A percentile compares a stretch with the other conserved stretches of the same genome.
Evolutionary conservation across 2,329 filamentous ascomycete species (phyloP).

Genomic region (Orbilia javanica): DNA sequence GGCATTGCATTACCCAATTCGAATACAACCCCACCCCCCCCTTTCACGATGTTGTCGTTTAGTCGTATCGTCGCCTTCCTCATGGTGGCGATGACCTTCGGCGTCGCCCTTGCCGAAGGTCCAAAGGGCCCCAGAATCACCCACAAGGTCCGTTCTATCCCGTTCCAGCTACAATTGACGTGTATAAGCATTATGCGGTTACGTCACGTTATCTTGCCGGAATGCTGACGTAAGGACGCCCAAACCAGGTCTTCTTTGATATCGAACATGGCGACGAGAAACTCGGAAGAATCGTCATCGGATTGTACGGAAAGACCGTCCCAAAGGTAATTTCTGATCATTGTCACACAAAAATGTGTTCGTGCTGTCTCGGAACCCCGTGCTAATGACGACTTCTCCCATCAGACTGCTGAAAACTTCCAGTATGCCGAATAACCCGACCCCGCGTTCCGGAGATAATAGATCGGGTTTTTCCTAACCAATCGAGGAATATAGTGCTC

Average conservation of each 20-base stretch:
- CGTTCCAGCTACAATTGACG: slow-evolving; percentile 8
- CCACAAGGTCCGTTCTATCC: slow-evolving; percentile 74
- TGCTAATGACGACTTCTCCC: background rate
- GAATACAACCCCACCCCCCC: slow-evolving; percentile 28
- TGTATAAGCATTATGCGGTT: slow-evolving; percentile 7
- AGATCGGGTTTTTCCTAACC: slow-evolving; percentile 17
- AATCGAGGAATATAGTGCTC: slow-evolving; percentile 62
- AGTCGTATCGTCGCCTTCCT: slow-evolving; percentile 79
- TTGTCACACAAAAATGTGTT: background rate
- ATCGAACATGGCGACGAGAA: slow-evolving; percentile 80
- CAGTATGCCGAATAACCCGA: slow-evolving; percentile 62
- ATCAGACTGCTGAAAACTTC: slow-evolving; percentile 70
- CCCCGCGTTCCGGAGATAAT: background rate
- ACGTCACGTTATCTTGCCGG: background rate
- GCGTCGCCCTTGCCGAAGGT: slow-evolving; percentile 81
- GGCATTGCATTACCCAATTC: slow-evolving; percentile 7
- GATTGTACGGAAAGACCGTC: slow-evolving; percentile 88
- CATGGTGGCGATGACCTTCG: slow-evolving; percentile 79
- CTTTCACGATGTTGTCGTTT: slow-evolving; percentile 77
- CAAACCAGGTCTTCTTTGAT: slow-evolving; percentile 79
- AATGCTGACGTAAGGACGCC: slow-evolving; percentile 15
- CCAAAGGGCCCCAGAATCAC: slow-evolving; percentile 94
- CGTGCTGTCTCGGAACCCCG: slow-evolving; percentile 1
- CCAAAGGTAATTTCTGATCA: slow-evolving; percentile 71
- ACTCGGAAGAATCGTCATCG: slow-evolving; percentile 81